These are phyloP conservation scores for Nigrograna mackinnonii DNA, from an alignment of 2,329 filamentous ascomycete genomes.

Conservation along the genomic window DNA sequence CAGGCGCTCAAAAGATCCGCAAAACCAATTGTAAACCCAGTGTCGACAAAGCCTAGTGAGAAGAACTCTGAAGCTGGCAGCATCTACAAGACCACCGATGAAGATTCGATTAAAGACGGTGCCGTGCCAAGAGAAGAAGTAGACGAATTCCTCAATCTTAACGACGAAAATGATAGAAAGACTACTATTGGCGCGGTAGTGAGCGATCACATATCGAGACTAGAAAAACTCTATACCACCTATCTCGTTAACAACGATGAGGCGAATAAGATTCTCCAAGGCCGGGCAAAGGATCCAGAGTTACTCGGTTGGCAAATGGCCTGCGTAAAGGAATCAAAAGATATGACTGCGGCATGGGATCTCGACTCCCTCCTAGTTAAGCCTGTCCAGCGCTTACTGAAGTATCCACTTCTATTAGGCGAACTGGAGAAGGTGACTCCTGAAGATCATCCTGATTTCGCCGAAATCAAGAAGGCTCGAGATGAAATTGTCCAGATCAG, in stretches of 20 bases:
- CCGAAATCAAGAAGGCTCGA: slow-evolving; percentile 70
- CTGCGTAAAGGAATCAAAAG: slow-evolving; percentile 88
- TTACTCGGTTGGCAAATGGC: slow-evolving; percentile 84
- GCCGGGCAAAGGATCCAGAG: slow-evolving; percentile 57
- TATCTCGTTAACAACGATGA: slow-evolving; percentile 68
- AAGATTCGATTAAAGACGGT: slow-evolving; percentile 35
- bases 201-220: slow-evolving; percentile 56
- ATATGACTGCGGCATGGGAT: slow-evolving; percentile 93
- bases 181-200: slow-evolving; percentile 65
- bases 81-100: too few relatives aligned
- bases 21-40: slow-evolving; percentile 74
- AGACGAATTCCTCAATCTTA: slow-evolving; percentile 34
- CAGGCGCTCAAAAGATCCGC: slow-evolving; percentile 80
- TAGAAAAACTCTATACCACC: slow-evolving; percentile 68
- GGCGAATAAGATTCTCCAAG: slow-evolving; percentile 63
- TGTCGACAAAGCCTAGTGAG: too few relatives aligned
- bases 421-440: slow-evolving; percentile 81
- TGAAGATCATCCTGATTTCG: slow-evolving; percentile 79
- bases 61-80: too few relatives aligned
- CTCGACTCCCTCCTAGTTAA: slow-evolving; percentile 96
- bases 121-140: slow-evolving; percentile 20
- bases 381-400: slow-evolving; percentile 90
- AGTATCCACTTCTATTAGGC: slow-evolving; percentile 86
- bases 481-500: slow-evolving; percentile 68
- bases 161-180: slow-evolving; percentile 56